These are phyloP conservation scores for Monilinia laxa DNA, from an alignment of 2,329 filamentous ascomycete genomes.

Conservation along the genomic window DNA sequence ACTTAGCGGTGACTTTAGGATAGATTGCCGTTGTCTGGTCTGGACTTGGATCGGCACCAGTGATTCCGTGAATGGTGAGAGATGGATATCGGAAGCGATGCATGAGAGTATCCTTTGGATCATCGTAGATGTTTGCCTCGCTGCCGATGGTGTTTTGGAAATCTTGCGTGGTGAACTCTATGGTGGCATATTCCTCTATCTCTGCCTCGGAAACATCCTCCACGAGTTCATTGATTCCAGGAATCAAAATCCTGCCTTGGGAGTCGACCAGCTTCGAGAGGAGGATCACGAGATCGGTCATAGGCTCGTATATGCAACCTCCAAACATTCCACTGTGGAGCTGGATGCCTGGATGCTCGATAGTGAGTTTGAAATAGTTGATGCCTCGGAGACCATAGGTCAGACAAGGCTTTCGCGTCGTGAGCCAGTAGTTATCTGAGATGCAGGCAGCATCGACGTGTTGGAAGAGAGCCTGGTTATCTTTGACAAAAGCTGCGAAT, in stretches of 20 bases:
- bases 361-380: slow-evolving; percentile 13
- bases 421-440: slow-evolving; percentile 21
- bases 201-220: neutral
- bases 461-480: neutral
- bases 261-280: slow-evolving; percentile 16
- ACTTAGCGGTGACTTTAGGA: slow-evolving; percentile 14
- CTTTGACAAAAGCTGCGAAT: neutral
- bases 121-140: neutral
- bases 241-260: slow-evolving; percentile 11
- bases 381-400: slow-evolving; percentile 17
- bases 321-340: slow-evolving; percentile 20
- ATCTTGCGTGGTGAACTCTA: slow-evolving; percentile 13
- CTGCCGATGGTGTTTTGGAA: slow-evolving; percentile 11
- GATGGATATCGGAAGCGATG: slow-evolving; percentile 12
- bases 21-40: slow-evolving; percentile 10
- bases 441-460: slow-evolving; percentile 14
- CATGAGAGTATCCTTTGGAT: slow-evolving; percentile 12
- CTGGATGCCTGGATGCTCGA: neutral
- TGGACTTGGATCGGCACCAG: neutral
- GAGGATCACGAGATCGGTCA: slow-evolving; percentile 11
- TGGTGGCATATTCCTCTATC: neutral
- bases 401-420: slow-evolving; percentile 11
- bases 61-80: slow-evolving; percentile 12
- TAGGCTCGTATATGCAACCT: slow-evolving; percentile 12
- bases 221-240: neutral